Base-by-base conservation (phyloP, 75 land plant species). In the Selaginella tamariscina region DNA sequence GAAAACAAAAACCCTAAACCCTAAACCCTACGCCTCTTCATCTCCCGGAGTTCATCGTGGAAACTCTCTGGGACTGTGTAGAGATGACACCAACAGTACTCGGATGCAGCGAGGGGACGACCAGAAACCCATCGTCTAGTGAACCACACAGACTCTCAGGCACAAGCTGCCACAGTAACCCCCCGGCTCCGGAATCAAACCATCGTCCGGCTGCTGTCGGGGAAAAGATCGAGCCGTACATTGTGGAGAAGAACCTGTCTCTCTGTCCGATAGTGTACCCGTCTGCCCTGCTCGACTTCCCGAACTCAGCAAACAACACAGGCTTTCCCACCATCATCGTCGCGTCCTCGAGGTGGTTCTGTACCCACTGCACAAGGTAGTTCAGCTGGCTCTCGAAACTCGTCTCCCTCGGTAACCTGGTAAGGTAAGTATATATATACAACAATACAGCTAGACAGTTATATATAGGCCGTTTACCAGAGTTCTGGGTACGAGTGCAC, bases 401-500 rank as follows among this genome's bases (percentile, higher is more conserved):
- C 8, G 5, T n/a, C 27, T 27, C 26, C 8, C 8, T 5, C 8
- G 62, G 62, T 2, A 59, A 21, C 62, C 62, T 59, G 62, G 15
- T 5, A 39, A 39, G 49, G 15, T 5, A n/a, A n/a, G n/a, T n/a
- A n/a, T n/a, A n/a, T n/a, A n/a, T n/a, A n/a, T n/a, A n/a, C n/a
- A n/a, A n/a, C n/a, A n/a, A n/a, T n/a, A n/a, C n/a, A n/a, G n/a
- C n/a, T n/a, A n/a, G n/a, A n/a, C n/a, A n/a, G n/a, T n/a, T n/a
- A n/a, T n/a, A n/a, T n/a, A n/a, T n/a, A n/a, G 15, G 5, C 15
- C 15, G 49, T 15, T 31, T 76, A 86, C 90, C 90, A 87, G 31
- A 30, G 24, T 23, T 87, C 90, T 23, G 87, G 87, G 32, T 87
- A 87, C 22, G 85, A 67, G 39, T 87, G 91, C 62, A 59, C 62